These are phyloP conservation scores for Tilletia indica DNA, from an alignment of 1,284 basidiomycete species.

Conservation along the genomic window DNA sequence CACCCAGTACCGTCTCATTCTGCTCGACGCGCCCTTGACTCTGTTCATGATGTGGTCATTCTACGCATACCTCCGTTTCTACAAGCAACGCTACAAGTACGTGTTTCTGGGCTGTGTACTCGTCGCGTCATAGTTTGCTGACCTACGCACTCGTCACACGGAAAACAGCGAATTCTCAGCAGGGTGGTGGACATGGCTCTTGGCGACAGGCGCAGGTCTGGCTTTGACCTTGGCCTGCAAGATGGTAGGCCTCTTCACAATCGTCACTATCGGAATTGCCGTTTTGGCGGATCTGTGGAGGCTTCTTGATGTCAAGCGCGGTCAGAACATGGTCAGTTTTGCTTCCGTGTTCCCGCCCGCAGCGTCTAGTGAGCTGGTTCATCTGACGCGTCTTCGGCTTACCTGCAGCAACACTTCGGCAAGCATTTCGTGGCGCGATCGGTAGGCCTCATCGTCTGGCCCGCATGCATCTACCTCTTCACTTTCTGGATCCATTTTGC, in stretches of 20 bases:
- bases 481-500: slow-evolving; percentile 97
- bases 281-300: slow-evolving; percentile 94
- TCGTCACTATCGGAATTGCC: slow-evolving; percentile 81
- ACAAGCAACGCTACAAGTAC: slow-evolving; percentile 85
- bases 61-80: slow-evolving; percentile 94
- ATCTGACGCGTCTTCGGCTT: neutral
- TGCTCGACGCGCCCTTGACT: slow-evolving; percentile 89
- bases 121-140: neutral
- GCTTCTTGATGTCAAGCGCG: slow-evolving; percentile 80
- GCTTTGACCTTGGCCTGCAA: slow-evolving; percentile 96
- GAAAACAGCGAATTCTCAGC: slow-evolving; percentile 33
- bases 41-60: slow-evolving; percentile 88
- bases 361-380: neutral
- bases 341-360: neutral
- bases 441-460: slow-evolving; percentile 81
- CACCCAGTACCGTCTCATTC: slow-evolving; percentile 89
- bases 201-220: slow-evolving; percentile 85
- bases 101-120: slow-evolving; percentile 4
- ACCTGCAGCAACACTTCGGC: slow-evolving; percentile 75
- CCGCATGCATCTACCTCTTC: slow-evolving; percentile 83
- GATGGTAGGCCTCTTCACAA: slow-evolving; percentile 93
- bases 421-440: slow-evolving; percentile 84
- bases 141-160: no score
- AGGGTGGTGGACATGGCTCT: slow-evolving; percentile 90
- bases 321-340: slow-evolving; percentile 58